phyloP scores from a whole-genome alignment of 2,329 filamentous ascomycete species.

The Colletotrichum orchidophilum region DNA sequence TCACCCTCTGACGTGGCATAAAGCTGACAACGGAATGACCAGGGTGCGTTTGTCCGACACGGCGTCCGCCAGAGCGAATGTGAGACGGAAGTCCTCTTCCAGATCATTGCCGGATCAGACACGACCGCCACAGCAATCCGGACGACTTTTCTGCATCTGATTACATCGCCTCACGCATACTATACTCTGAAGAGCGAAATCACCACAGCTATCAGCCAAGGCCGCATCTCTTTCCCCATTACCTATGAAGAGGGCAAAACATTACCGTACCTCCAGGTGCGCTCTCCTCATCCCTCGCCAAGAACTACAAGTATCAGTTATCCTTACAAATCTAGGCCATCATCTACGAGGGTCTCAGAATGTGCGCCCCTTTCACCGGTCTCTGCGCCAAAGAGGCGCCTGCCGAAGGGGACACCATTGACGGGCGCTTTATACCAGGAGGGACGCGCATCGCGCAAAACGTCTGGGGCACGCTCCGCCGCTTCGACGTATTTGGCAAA shows the following conservation, averaged over 20 bases:
- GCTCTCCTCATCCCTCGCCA: slow-evolving; percentile 42
- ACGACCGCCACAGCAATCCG: slow-evolving; percentile 62
- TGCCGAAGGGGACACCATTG: slow-evolving; percentile 39
- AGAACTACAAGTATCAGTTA: slow-evolving; percentile 2
- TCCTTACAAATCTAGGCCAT: slow-evolving; percentile 52
- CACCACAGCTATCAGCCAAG: slow-evolving; percentile 46
- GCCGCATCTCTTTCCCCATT: slow-evolving; percentile 40
- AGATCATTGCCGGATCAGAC: slow-evolving; percentile 51
- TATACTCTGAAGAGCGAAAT: slow-evolving; percentile 56
- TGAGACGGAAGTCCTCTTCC: slow-evolving; percentile 45
- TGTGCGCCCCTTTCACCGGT: slow-evolving; percentile 46
- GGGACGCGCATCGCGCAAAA: slow-evolving; percentile 46
- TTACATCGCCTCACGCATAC: slow-evolving; percentile 55
- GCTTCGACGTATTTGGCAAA: slow-evolving; percentile 47
- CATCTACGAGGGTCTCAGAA: slow-evolving; percentile 50
- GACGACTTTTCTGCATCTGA: slow-evolving; percentile 57
- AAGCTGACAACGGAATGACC: neutral
- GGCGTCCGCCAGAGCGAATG: slow-evolving; percentile 37
- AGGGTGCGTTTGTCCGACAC: slow-evolving; percentile 53
- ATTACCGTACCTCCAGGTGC: slow-evolving; percentile 53
- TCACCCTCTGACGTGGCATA: accelerated
- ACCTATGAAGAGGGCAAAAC: slow-evolving; percentile 40
- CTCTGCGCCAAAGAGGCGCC: slow-evolving; percentile 41
- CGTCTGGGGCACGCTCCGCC: slow-evolving; percentile 49
- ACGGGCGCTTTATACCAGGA: slow-evolving; percentile 41